These are phyloP conservation scores for Microbotryum intermedium DNA, from an alignment of 1,284 basidiomycete species.

Conservation along the genomic window DNA sequence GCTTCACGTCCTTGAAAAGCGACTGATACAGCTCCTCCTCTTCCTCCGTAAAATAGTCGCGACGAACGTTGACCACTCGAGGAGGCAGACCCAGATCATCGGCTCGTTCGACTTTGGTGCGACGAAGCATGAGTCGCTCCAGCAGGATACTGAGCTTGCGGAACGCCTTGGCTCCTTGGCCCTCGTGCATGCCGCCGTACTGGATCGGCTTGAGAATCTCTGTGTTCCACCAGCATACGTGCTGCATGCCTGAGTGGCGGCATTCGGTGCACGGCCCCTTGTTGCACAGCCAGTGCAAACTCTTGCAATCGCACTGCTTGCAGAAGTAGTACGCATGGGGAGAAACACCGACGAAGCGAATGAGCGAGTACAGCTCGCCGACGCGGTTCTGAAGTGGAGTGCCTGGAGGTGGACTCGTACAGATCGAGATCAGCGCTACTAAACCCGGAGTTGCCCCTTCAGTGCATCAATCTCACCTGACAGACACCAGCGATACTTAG, in stretches of 20 bases:
- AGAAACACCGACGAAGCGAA: slow-evolving; percentile 66
- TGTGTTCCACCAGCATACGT: slow-evolving; percentile 75
- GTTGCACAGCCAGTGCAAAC: slow-evolving; percentile 80
- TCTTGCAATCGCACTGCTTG: slow-evolving; percentile 70
- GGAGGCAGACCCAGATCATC: slow-evolving; percentile 98
- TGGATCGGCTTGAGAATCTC: slow-evolving; percentile 95
- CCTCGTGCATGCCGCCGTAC: slow-evolving; percentile 53
- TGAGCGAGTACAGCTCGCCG: slow-evolving; percentile 92
- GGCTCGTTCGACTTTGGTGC: slow-evolving; percentile 69
- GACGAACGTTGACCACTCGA: slow-evolving; percentile 76
- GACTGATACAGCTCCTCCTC: slow-evolving; percentile 83
- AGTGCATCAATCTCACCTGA: slow-evolving; percentile 69
- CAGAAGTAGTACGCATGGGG: slow-evolving; percentile 74
- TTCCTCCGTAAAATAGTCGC: slow-evolving; percentile 90
- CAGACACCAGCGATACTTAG: slow-evolving; percentile 84
- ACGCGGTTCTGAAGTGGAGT: slow-evolving; percentile 66
- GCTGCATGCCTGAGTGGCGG: slow-evolving; percentile 56
- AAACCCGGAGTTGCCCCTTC: slow-evolving; percentile 46
- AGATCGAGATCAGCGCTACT: background rate
- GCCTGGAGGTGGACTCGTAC: background rate
- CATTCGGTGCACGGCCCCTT: slow-evolving; percentile 63
- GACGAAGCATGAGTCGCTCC: slow-evolving; percentile 90
- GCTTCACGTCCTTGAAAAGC: slow-evolving; percentile 83
- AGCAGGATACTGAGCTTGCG: slow-evolving; percentile 81
- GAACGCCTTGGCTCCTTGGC: slow-evolving; percentile 69